phyloP scores from a whole-genome alignment of 345 rosid species.

The Cardiospermum halicacabum region DNA sequence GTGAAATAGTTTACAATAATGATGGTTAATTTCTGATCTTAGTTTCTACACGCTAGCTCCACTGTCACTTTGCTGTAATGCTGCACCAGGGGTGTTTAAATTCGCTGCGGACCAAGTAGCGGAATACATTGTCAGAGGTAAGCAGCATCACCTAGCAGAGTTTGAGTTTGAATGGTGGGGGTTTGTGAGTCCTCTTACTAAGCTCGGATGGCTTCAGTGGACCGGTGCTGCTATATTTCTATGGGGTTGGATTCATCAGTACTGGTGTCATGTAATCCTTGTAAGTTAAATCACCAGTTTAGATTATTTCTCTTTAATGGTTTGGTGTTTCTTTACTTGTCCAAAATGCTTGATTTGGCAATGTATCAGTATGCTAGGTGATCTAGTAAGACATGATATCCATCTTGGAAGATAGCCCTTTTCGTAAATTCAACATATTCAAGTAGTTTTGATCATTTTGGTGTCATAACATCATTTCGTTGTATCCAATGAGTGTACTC shows the following conservation, averaged over 20 bases:
- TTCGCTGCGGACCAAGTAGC: constrained; percentile 32
- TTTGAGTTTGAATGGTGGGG: constrained; percentile 34
- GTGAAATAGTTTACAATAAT: background rate
- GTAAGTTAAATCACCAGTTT: constrained; percentile 33
- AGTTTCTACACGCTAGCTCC: constrained; percentile 62
- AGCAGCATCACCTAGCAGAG: constrained; percentile 24
- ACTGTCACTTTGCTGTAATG: constrained; percentile 50
- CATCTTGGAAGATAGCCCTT: background rate
- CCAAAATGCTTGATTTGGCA: background rate
- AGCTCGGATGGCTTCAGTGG: constrained; percentile 59
- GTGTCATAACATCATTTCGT: background rate
- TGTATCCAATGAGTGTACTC: background rate
- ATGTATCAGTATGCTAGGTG: no score
- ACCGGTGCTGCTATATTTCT: constrained; percentile 52
- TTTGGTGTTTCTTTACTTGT: background rate
- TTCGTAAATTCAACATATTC: background rate
- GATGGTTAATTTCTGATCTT: constrained; percentile 14
- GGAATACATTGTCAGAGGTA: constrained; percentile 43
- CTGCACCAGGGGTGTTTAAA: constrained; percentile 36
- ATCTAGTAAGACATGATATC: background rate
- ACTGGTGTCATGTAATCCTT: constrained; percentile 53
- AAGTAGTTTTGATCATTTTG: background rate
- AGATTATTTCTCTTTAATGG: no score
- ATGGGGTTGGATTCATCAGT: constrained; percentile 81
- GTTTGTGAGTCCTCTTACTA: constrained; percentile 33